These are phyloP conservation scores for Candida lessepsii DNA, from an alignment of 805 yeast genomes.

Conservation along the genomic window DNA sequence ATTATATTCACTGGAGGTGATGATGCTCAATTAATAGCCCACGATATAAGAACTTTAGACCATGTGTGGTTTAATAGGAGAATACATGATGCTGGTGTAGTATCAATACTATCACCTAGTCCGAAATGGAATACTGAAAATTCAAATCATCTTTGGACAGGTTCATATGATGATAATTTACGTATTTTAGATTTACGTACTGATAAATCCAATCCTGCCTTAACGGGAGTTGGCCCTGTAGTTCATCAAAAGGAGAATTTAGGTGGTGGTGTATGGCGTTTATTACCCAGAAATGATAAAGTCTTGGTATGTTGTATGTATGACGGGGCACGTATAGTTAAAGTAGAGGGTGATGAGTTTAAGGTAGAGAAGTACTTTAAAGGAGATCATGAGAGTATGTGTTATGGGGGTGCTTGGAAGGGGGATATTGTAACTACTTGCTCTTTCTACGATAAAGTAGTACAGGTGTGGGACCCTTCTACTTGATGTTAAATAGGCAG, in stretches of 20 bases:
- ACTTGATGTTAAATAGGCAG: no score
- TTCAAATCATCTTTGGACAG: conserved; percentile 69
- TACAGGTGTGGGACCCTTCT: conserved; percentile 66
- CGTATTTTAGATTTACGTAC: conserved; percentile 68
- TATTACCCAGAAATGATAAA: conserved; percentile 58
- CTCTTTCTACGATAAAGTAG: conserved; percentile 83
- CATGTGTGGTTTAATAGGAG: conserved; percentile 30
- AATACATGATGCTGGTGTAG: conserved; percentile 86
- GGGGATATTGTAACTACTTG: conserved; percentile 63
- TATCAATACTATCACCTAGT: conserved; percentile 60
- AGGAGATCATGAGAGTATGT: conserved; percentile 84
- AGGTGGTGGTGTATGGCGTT: conserved; percentile 96
- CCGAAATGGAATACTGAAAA: conserved; percentile 41
- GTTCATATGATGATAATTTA: conserved; percentile 85
- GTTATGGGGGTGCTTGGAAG: conserved; percentile 93
- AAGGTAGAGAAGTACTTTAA: conserved; percentile 46
- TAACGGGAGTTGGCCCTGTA: conserved; percentile 53
- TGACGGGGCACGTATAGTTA: conserved; percentile 79
- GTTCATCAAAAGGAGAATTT: conserved; percentile 47
- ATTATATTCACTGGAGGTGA: conserved; percentile 89
- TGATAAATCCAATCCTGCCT: conserved; percentile 33
- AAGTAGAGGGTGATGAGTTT: conserved; percentile 23
- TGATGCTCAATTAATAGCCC: conserved; percentile 72
- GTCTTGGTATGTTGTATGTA: conserved; percentile 91
- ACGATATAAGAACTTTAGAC: conserved; percentile 53